Base-by-base conservation (phyloP, 2,329 filamentous ascomycete genomes). In the Verticillium nubilum region DNA sequence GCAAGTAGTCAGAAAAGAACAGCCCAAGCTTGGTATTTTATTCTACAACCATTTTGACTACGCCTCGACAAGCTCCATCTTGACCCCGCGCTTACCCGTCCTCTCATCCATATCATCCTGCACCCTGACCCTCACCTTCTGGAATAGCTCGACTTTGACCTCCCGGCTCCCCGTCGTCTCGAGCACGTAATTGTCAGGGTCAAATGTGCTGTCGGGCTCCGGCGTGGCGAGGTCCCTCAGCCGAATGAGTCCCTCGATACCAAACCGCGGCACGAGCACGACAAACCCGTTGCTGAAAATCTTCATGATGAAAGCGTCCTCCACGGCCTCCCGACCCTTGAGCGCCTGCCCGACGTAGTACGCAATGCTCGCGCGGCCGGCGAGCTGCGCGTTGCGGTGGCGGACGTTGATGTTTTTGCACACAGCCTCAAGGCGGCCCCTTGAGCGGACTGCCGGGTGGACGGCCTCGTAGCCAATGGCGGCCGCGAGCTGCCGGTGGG, bases 391-490 rank as follows among this genome's bases (percentile, higher is more conserved):
- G 74, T 99, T 99, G 70, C 95, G 91, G 74, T 99, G 95, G 7
- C 95, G 88, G 60, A 95, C 88, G 74, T 99, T 99, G 83, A 99
- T 97, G 78, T 99, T 99, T 75, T 92, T 93, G 83, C 95, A 98
- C 26, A 99, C 91, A 60, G 87, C 90, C 74, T 98, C 93, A 59
- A 99, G 87, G 67, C 92, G 91, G 65, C 87, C 86, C 64, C 92
- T 89, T 66, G 89, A 92, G 70, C 91, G 89, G 60, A 96, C 84
- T 54, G 87, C 88, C 7, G 91, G 83, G 70, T 96, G 89, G n/a
- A 95, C 82, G 42, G 88, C 80, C 77, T 93, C 93, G 78, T 98
- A 98, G 61, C 89, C 91, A 69, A 99, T 98, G 29, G 95, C 93
- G 10, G 95, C 94, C 0, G 95, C 94, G 57, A 99, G 87, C 78